A percentile compares a stretch with the other conserved stretches of the same genome.
Conservation (phyloP, 768 basidiomycete genomes). For the Suillus tomentosus region DNA sequence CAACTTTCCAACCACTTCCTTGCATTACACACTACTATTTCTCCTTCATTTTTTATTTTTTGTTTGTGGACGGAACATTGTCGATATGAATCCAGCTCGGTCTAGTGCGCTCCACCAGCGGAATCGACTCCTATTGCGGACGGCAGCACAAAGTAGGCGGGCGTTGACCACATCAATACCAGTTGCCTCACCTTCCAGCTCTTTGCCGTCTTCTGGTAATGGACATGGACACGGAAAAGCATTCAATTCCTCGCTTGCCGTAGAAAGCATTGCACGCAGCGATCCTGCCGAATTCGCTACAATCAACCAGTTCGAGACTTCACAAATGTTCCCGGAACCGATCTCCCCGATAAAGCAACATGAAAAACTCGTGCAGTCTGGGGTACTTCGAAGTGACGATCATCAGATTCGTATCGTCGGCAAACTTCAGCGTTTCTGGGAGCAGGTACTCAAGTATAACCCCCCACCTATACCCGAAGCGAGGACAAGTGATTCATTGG, state of each 20-base stretch:
- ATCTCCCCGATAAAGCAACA: slow-evolving; percentile 40
- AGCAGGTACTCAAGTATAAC: slow-evolving; percentile 66
- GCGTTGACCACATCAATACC: slow-evolving; percentile 3
- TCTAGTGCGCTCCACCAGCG: neutral
- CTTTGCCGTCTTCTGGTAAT: slow-evolving; percentile 1
- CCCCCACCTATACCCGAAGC: slow-evolving; percentile 62
- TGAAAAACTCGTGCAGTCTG: slow-evolving; percentile 48
- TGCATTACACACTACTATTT: neutral
- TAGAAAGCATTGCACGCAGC: neutral
- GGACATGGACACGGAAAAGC: slow-evolving; percentile 3
- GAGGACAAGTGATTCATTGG: slow-evolving; percentile 33
- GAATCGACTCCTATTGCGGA: slow-evolving; percentile 4
- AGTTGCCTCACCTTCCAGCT: slow-evolving; percentile 7
- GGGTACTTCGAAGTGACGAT: slow-evolving; percentile 69
- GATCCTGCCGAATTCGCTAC: slow-evolving; percentile 4
- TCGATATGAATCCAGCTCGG: slow-evolving; percentile 3
- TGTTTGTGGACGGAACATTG: neutral
- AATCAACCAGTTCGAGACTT: neutral
- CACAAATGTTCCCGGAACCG: neutral
- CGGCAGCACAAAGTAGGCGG: slow-evolving; percentile 3
- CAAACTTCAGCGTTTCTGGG: slow-evolving; percentile 79
- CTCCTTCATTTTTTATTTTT: neutral
- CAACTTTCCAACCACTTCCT: neutral
- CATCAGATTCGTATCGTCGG: slow-evolving; percentile 85
- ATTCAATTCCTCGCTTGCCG: slow-evolving; percentile 7